These are phyloP conservation scores for Thalassiosira livingstoniorum DNA, from an alignment of 352 stramenopile genomes.

Conservation along the genomic window DNA sequence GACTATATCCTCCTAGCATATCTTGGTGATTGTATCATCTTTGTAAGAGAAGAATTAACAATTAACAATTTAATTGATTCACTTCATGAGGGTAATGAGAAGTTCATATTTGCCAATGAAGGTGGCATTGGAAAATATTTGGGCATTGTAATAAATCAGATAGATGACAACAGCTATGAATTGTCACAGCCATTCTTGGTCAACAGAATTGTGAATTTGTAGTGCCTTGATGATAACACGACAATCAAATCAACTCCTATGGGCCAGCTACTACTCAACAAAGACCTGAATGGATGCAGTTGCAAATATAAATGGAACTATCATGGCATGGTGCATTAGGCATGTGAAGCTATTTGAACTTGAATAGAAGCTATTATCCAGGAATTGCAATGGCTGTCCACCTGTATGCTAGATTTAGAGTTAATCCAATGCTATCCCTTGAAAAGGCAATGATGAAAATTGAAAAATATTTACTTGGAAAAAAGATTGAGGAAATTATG, in stretches of 20 bases:
- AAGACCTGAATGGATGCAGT: background rate
- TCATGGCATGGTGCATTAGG: no score
- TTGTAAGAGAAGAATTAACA: background rate
- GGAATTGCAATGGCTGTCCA: background rate
- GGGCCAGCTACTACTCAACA: background rate
- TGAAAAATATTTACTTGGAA: no score
- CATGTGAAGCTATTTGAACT: no score
- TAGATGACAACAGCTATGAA: background rate
- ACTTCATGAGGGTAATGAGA: background rate
- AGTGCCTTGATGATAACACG: background rate
- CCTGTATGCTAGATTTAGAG: background rate
- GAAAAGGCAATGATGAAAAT: no score
- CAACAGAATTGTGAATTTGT: background rate
- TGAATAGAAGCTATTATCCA: background rate
- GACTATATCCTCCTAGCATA: background rate
- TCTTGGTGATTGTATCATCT: background rate
- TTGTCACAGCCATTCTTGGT: background rate
- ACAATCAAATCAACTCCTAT: background rate
- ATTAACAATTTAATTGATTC: slow-evolving; percentile 4
- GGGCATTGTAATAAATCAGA: slow-evolving; percentile 41
- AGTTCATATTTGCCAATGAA: slow-evolving; percentile 4
- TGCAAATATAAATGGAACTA: background rate
- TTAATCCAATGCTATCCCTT: no score
- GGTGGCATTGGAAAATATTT: slow-evolving; percentile 26
- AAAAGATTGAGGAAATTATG: no score